phyloP scores from a whole-genome alignment of 495 filamentous ascomycete species.

The Aspergillus saccharolyticus region DNA sequence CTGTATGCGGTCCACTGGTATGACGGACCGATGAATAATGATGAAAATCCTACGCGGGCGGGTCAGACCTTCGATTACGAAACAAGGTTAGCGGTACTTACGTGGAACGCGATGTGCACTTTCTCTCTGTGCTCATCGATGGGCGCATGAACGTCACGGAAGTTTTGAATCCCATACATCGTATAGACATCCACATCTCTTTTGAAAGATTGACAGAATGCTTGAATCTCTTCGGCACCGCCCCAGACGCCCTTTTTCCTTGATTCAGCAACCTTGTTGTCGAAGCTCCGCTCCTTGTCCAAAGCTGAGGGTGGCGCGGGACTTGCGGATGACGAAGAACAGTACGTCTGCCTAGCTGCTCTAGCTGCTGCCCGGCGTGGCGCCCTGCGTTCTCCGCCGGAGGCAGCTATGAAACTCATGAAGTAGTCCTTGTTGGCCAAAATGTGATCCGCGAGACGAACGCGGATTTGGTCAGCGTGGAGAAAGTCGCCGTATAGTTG shows the following conservation, averaged over 20 bases:
- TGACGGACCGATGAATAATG: slow-evolving; percentile 73
- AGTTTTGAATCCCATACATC: slow-evolving; percentile 38
- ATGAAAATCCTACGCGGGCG: slow-evolving; percentile 46
- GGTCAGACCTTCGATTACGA: slow-evolving; percentile 2
- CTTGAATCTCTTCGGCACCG: slow-evolving; percentile 66
- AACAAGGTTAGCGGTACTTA: slow-evolving; percentile 33
- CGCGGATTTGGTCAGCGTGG: slow-evolving; percentile 55
- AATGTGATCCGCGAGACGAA: slow-evolving; percentile 59
- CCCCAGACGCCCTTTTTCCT: slow-evolving; percentile 61
- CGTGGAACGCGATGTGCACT: slow-evolving; percentile 68
- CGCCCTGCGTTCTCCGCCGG: slow-evolving; percentile 57
- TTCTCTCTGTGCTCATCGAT: slow-evolving; percentile 38
- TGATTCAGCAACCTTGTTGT: slow-evolving; percentile 57
- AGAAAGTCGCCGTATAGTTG: slow-evolving; percentile 64
- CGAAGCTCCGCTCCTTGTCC: slow-evolving; percentile 59
- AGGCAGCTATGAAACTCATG: slow-evolving; percentile 60
- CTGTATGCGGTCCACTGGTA: slow-evolving; percentile 54
- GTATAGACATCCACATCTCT: slow-evolving; percentile 63
- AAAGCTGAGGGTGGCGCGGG: slow-evolving; percentile 39
- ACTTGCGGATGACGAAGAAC: slow-evolving; percentile 30
- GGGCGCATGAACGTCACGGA: slow-evolving; percentile 44
- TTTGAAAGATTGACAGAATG: slow-evolving; percentile 59
- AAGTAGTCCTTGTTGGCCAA: slow-evolving; percentile 55
- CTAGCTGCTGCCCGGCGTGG: slow-evolving; percentile 54
- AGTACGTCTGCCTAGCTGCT: slow-evolving; percentile 32